Percentiles rank a stretch among this genome's conserved stretches.
phyloP scores from a whole-genome alignment of 176 grass and related monocot species.

The Coix lacrymajobi region DNA sequence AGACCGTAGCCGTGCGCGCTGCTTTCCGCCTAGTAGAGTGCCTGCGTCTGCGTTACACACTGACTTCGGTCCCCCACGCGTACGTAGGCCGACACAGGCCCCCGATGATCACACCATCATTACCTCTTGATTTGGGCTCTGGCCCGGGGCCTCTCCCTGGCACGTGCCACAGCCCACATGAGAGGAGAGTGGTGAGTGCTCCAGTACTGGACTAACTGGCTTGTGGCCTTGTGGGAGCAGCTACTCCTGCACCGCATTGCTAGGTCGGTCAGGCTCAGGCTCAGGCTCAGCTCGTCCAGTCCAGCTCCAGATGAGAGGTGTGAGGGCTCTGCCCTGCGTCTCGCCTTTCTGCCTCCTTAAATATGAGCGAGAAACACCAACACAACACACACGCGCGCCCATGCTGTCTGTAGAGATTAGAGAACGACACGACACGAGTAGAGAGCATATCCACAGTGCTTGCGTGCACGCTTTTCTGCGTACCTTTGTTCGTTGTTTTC shows the following conservation, averaged over 20 bases:
- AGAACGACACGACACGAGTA: background rate
- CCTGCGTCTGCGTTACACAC: background rate
- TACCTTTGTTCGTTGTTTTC: background rate
- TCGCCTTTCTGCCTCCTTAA: slow-evolving; percentile 22
- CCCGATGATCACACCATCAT: slow-evolving; percentile 48
- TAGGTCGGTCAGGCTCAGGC: background rate
- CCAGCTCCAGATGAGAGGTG: background rate
- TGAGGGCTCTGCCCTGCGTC: background rate
- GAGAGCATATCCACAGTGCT: background rate
- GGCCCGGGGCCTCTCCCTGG: background rate
- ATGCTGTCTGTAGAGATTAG: background rate
- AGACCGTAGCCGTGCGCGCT: background rate
- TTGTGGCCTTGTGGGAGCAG: background rate
- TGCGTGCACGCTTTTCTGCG: slow-evolving; percentile 3
- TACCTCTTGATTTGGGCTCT: slow-evolving; percentile 58
- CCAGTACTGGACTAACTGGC: background rate
- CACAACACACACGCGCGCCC: background rate
- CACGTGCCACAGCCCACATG: slow-evolving; percentile 49
- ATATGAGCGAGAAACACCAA: slow-evolving; percentile 17
- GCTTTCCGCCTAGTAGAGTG: background rate
- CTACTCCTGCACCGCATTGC: background rate
- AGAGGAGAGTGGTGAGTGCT: background rate
- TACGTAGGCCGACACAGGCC: slow-evolving; percentile 35
- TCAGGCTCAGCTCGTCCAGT: background rate
- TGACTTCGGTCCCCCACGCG: slow-evolving; percentile 3